Percentiles rank a stretch among this genome's conserved stretches.
Evolutionary conservation across 2,329 filamentous ascomycete species (phyloP).

Genomic region (Apiospora aurea): DNA sequence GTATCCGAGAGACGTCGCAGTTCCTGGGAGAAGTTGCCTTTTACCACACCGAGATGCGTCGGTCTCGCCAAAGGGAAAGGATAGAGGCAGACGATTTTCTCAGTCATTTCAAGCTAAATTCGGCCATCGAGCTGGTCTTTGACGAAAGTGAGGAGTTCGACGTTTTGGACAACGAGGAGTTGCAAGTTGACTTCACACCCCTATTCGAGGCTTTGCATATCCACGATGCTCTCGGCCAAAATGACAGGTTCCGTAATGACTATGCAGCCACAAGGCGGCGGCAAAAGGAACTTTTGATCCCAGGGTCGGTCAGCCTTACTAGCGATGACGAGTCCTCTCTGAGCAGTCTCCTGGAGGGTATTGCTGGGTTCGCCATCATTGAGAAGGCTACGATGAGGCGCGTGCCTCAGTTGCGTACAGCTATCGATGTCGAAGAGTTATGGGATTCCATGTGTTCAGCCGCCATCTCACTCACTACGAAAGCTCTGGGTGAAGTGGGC

Average conservation of each 20-base stretch:
- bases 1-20: slow-evolving; percentile 94
- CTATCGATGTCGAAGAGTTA: slow-evolving; percentile 92
- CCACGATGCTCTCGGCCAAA: slow-evolving; percentile 91
- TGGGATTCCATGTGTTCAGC: slow-evolving; percentile 98
- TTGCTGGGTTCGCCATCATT: slow-evolving; percentile 95
- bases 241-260: slow-evolving; percentile 87
- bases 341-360: slow-evolving; percentile 91
- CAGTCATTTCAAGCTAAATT: slow-evolving; percentile 88
- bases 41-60: slow-evolving; percentile 90
- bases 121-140: slow-evolving; percentile 91
- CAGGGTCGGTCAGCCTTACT: slow-evolving; percentile 75
- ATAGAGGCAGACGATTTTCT: slow-evolving; percentile 79
- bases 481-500: slow-evolving; percentile 78
- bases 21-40: slow-evolving; percentile 96
- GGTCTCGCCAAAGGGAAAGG: slow-evolving; percentile 82
- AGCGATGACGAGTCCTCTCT: slow-evolving; percentile 85
- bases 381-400: slow-evolving; percentile 93
- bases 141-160: slow-evolving; percentile 97
- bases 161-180: slow-evolving; percentile 91
- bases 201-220: slow-evolving; percentile 96
- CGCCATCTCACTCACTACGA: slow-evolving; percentile 81
- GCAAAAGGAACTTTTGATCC: slow-evolving; percentile 90
- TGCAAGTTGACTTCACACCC: slow-evolving; percentile 86
- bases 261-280: slow-evolving; percentile 90
- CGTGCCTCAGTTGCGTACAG: slow-evolving; percentile 80